These are phyloP conservation scores for Sporothrix protearum DNA, from an alignment of 2,329 filamentous ascomycete species.

Conservation along the genomic window DNA sequence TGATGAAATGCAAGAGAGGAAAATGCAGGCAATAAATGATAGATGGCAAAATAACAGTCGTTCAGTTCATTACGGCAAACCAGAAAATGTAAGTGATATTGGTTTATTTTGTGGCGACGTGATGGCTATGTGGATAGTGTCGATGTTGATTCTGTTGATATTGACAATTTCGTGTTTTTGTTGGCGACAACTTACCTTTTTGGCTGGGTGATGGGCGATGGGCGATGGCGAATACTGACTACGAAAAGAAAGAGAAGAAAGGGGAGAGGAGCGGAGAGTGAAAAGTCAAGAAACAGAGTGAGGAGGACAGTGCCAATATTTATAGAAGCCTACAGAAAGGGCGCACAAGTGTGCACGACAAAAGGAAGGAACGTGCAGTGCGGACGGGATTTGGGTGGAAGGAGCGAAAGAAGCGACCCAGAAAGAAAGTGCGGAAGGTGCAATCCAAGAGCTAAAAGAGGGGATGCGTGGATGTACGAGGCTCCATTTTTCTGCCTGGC, in stretches of 20 bases:
- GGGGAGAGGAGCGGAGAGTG: not conserved
- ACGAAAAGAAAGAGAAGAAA: constrained; percentile 2
- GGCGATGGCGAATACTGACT: constrained; percentile 6
- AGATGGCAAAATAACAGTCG: not conserved
- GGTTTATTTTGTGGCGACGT: not conserved
- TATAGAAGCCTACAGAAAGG: constrained; percentile 10
- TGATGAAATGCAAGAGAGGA: not conserved
- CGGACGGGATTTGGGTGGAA: not conserved
- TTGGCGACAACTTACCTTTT: constrained; percentile 9
- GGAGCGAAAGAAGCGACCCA: constrained; percentile 8
- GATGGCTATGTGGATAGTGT: not conserved
- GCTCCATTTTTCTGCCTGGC: constrained; percentile 16
- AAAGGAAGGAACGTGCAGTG: constrained; percentile 17
- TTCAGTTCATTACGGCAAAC: not conserved
- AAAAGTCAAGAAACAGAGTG: not conserved
- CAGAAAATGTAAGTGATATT: not conserved
- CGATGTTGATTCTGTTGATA: not conserved
- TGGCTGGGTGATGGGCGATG: constrained; percentile 1
- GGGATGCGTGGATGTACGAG: not conserved
- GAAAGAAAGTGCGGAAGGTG: not conserved
- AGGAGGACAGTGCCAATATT: constrained; percentile 12
- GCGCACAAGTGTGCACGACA: not conserved
- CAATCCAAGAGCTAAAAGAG: not conserved
- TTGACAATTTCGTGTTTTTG: not conserved
- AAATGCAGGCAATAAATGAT: not conserved